phyloP scores from a whole-genome alignment of 2,329 filamentous ascomycete genomes.

The Verticillium klebahnii region DNA sequence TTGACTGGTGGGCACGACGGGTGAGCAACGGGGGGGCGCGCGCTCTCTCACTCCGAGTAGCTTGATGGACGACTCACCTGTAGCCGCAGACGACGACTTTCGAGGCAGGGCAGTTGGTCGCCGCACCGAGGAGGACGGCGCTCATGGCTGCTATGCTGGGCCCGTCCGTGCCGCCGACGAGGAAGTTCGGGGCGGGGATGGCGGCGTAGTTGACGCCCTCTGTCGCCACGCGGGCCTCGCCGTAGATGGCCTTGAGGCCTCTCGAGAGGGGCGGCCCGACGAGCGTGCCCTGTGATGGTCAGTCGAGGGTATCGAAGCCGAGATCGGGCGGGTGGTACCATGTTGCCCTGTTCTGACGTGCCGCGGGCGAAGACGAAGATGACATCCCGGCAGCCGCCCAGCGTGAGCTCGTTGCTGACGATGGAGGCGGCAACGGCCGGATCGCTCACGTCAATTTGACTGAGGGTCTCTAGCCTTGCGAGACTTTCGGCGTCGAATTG shows the following conservation, averaged over 20 bases:
- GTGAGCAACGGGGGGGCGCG: no score
- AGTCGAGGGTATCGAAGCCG: background rate
- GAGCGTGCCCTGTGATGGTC: constrained; percentile 5
- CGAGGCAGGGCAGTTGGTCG: constrained; percentile 27
- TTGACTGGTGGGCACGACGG: constrained; percentile 18
- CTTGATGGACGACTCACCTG: constrained; percentile 11
- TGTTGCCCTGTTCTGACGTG: constrained; percentile 15
- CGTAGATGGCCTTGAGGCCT: constrained; percentile 11
- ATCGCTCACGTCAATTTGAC: background rate
- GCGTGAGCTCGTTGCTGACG: constrained; percentile 14
- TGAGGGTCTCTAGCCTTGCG: background rate
- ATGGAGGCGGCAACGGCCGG: background rate
- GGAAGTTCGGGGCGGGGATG: constrained; percentile 23
- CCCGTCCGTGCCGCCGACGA: constrained; percentile 22
- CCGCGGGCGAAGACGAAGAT: constrained; percentile 17
- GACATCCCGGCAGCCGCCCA: constrained; percentile 15
- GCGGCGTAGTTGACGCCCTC: constrained; percentile 28
- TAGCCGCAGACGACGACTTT: constrained; percentile 32
- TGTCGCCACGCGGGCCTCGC: constrained; percentile 13
- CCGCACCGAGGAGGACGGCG: constrained; percentile 25
- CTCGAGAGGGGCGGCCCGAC: constrained; percentile 14
- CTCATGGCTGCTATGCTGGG: constrained; percentile 24
- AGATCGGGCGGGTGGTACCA: constrained; percentile 4
- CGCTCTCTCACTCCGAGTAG: no score
- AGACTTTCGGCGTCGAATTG: background rate